Base-by-base conservation (phyloP, 345 rosid species). In the Salix viminalis region DNA sequence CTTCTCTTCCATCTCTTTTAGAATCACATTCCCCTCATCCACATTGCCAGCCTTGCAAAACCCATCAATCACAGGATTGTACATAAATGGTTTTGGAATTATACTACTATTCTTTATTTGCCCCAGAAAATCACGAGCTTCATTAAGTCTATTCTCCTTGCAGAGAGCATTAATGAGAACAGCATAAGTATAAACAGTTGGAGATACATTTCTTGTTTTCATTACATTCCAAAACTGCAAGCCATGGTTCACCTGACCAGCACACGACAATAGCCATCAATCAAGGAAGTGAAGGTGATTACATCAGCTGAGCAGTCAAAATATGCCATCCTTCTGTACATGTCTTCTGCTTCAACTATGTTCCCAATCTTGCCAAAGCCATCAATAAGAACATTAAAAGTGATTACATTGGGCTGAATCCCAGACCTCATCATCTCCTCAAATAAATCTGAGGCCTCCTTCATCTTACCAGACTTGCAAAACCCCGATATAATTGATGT, bases 41-140 rank as follows among this genome's bases (percentile, higher is more conserved):
- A 95, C 79, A 79, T 93, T 95, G 24, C 99, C 99, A 48, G 93
- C 91, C 83, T 95, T 95, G 86, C 96, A 95, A 79, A 88, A 86
- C 71, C 95, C 97, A 80, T 95, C 99, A 81, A 95, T 89, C 76
- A 93, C 92, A 72, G 97, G 97, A 83, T 95, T 95, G 86, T 86
- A 95, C 44, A 93, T 77, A 85, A 95, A 95, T 12, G 99, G 87
- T 75, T 88, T 87, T 1, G 92, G 84, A 65, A 85, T 66, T 26
- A 89, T 52, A 71, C 84, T 82, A 46, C 74, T 86, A 79, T 74
- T 41, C 69, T 84, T 89, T 85, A 95, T 76, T 76, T 86, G 90
- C 75, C 77, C 78, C 83, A 92, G 81, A 84, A 91, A 82, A 18
- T 80, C 89, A 44, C 92, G 87, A 77, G 97, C 99, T 82, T 90